Evolutionary conservation across 805 yeast species (phyloP), one percentile per base, ranked within the genome.

Genomic region (Metahyphopichia silvanorum): DNA sequence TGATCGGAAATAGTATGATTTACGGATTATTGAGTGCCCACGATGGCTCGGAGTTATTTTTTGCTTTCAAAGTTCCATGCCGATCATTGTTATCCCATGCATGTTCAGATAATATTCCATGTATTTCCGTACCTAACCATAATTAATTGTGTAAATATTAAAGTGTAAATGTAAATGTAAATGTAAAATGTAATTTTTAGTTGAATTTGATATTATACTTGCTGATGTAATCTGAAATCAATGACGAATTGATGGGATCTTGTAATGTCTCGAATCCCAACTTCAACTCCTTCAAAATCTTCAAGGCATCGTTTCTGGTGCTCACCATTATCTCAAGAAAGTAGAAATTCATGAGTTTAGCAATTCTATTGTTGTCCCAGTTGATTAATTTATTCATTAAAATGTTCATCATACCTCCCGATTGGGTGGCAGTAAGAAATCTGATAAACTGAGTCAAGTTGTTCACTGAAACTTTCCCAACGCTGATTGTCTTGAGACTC

Each of bases 271-370:
- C 28, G 31, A 60, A 58, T 10, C 60, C 48, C 11, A 34, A 16
- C 28, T 51, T 46, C 29, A 63, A 50, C 17, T 35, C 34, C 8
- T 42, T 32, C 31, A 64, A 44, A 3, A 62, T 25, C 10, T 34
- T 33, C 6, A 29, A 16, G 16, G 51, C 49, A 15, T 60, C 63
- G 7, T 33, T 34, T 1, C 30, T 11, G 9, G 44, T 42, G 8
- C 22, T 24, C 5, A 62, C 25, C 15, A 39, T 33, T 6, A 56
- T 47, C 32, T 57, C 57, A 40, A 64, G 37, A 31, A 59, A 57
- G 32, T 57, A 61, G 29, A 60, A 59, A 37, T 57, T 60, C 17
- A 63, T 21, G 6, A 52, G 31, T 11, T 44, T 38, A 8, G 53
- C 27, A 13, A 49, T 33, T 4, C 35, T 25, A 14, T 38, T 34